Conservation (phyloP, 306 rosid genomes). For the Castanea crenata region DNA sequence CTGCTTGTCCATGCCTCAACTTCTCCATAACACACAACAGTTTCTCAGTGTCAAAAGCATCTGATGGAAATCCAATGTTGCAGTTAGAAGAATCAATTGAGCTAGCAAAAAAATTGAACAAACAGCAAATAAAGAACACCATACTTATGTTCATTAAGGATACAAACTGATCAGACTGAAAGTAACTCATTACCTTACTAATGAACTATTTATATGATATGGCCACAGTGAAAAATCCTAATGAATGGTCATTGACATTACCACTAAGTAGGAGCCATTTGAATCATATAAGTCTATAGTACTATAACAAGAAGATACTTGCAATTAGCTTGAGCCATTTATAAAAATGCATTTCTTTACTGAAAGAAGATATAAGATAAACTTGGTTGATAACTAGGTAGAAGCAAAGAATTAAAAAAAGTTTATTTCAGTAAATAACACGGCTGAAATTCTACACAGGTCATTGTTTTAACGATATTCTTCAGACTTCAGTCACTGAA, state of each 20-base stretch:
- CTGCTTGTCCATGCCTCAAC: slow-evolving; percentile 87
- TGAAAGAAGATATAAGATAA: not conserved
- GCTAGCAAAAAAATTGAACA: slow-evolving; percentile 10
- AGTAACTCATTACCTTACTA: not conserved
- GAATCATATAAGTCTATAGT: not conserved
- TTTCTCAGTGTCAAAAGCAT: slow-evolving; percentile 85
- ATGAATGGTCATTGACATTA: not conserved
- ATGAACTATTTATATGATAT: not conserved
- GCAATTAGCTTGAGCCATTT: not conserved
- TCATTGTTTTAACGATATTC: not conserved
- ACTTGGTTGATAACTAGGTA: not conserved
- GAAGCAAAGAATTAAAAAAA: not conserved
- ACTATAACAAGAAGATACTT: not conserved
- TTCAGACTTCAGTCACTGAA: slow-evolving; percentile 11
- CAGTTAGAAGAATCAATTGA: slow-evolving; percentile 21
- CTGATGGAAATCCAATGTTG: slow-evolving; percentile 45
- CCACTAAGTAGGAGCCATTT: not conserved
- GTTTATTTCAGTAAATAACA: not conserved
- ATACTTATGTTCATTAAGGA: not conserved
- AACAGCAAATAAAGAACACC: slow-evolving; percentile 3
- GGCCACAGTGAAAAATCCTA: not conserved
- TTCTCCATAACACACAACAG: slow-evolving; percentile 73
- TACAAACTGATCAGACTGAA: not conserved
- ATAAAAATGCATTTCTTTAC: not conserved
- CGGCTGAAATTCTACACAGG: not conserved